Conservation (phyloP, 2,329 filamentous ascomycete species). For the Phialophora verrucosa region DNA sequence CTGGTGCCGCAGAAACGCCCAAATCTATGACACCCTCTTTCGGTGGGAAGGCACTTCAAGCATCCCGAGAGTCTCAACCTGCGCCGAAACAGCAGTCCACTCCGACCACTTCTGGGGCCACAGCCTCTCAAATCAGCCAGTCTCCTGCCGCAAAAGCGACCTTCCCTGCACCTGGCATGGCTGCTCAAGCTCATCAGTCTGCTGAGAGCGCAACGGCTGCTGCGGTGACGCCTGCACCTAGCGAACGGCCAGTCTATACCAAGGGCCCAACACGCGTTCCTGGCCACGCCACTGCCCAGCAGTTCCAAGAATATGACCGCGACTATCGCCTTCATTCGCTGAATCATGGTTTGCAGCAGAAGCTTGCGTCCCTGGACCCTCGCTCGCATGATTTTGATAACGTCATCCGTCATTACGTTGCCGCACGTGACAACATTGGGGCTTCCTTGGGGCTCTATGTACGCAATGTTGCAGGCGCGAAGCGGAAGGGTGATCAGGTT, state of each 20-base stretch:
- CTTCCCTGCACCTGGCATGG: conserved; percentile 13
- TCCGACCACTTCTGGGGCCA: neutral
- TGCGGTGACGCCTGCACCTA: conserved; percentile 9
- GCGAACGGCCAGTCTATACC: conserved; percentile 35
- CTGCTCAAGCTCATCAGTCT: conserved; percentile 8
- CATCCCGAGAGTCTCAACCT: conserved; percentile 11
- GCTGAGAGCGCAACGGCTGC: neutral
- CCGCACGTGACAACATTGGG: conserved; percentile 47
- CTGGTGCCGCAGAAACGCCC: conserved; percentile 5
- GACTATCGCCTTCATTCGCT: conserved; percentile 44
- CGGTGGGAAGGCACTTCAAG: conserved; percentile 6
- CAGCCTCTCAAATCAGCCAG: neutral
- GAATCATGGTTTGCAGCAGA: conserved; percentile 46
- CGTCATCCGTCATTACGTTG: conserved; percentile 47
- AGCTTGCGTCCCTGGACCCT: conserved; percentile 44
- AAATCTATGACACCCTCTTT: conserved; percentile 8
- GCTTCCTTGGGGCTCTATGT: conserved; percentile 42
- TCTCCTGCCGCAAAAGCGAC: conserved; percentile 17
- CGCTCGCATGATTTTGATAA: conserved; percentile 45
- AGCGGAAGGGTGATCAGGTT: conserved; percentile 42
- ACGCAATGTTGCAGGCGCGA: conserved; percentile 36
- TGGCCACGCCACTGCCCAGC: conserved; percentile 32
- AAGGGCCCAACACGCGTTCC: conserved; percentile 36
- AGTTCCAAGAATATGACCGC: conserved; percentile 38
- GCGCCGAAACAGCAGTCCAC: conserved; percentile 1